Conservation (phyloP, 495 filamentous ascomycete genomes). For the Xylaria grammica region DNA sequence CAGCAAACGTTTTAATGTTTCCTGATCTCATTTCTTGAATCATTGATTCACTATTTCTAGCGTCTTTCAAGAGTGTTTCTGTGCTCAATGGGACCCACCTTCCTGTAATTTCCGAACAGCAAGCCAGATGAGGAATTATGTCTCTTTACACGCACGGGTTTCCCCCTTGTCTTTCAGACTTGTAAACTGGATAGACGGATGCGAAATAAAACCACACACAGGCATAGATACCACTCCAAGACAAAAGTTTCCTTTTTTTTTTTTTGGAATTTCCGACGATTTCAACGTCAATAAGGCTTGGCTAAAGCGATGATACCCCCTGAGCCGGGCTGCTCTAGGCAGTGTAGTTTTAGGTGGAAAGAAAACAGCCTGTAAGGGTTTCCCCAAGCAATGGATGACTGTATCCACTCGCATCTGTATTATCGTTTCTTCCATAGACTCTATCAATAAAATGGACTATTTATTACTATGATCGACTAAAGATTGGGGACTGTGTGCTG, state of each 20-base stretch:
- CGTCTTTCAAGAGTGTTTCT: neutral
- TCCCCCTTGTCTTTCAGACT: neutral
- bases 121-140: neutral
- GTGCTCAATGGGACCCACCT: neutral
- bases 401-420: no score
- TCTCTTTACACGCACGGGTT: neutral
- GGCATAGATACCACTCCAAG: neutral
- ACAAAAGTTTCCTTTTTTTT: slow-evolving; percentile 10
- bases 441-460: no score
- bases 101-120: neutral
- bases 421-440: no score
- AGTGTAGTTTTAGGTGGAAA: slow-evolving; percentile 1
- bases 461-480: no score
- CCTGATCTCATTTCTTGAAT: slow-evolving; percentile 5
- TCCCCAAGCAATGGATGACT: neutral
- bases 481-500: no score
- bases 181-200: neutral
- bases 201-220: neutral
- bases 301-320: slow-evolving; percentile 8
- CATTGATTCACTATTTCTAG: neutral
- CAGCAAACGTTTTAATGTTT: neutral
- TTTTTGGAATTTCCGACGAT: neutral
- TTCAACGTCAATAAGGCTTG: neutral
- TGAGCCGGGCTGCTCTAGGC: neutral
- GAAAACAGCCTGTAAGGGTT: no score